Evolutionary conservation across 176 grass and related monocot genomes (phyloP).

Genomic region (Tillandsia fasciculata): DNA sequence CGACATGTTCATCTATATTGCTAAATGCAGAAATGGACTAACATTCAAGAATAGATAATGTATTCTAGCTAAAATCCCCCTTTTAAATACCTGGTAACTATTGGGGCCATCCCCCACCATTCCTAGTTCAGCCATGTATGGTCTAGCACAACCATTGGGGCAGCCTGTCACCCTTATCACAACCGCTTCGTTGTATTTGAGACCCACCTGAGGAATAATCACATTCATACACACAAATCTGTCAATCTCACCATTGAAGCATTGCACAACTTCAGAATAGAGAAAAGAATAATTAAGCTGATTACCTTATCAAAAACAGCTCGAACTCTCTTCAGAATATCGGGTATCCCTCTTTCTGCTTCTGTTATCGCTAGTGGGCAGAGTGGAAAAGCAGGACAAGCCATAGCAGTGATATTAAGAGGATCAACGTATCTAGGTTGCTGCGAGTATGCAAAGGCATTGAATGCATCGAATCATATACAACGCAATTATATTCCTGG

Average conservation of each 20-base stretch:
- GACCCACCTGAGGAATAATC: conserved; percentile 52
- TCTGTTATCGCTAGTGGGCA: conserved; percentile 91
- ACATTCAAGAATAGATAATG: background rate
- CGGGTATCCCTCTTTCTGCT: conserved; percentile 89
- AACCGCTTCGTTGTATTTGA: conserved; percentile 56
- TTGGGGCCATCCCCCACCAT: conserved; percentile 97
- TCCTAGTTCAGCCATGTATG: conserved; percentile 98
- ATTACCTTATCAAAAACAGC: conserved; percentile 76
- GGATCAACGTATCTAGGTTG: conserved; percentile 78
- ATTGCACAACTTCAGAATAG: background rate
- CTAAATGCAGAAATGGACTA: too few relatives aligned
- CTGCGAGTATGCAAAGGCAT: conserved; percentile 32
- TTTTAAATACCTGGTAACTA: conserved; percentile 68
- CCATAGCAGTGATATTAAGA: conserved; percentile 86
- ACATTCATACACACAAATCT: background rate
- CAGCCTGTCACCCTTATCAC: conserved; percentile 95
- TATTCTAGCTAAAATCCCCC: background rate
- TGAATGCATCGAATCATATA: background rate
- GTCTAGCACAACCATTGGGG: conserved; percentile 91
- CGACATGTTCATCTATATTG: too few relatives aligned
- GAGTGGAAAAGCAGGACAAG: conserved; percentile 81
- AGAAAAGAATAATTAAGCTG: conserved; percentile 1
- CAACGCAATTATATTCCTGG: too few relatives aligned
- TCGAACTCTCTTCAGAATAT: conserved; percentile 77
- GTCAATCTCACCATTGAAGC: background rate